Evolutionary conservation across 1,139 yeast genomes (phyloP), one percentile per base, ranked within the genome.

Genomic region (Lodderomyces margitis): DNA sequence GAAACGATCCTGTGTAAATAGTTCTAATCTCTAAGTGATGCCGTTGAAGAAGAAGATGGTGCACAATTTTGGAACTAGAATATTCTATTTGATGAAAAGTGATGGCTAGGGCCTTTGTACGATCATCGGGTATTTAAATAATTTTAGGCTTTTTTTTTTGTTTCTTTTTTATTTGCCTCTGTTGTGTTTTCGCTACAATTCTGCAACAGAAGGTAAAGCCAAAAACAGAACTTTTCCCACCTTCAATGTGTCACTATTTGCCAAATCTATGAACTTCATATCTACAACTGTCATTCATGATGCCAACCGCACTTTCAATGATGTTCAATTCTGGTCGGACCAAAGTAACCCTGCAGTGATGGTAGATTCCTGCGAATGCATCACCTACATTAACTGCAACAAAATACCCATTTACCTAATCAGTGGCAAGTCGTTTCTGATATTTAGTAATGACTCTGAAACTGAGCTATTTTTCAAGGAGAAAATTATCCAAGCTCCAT

Each of bases 371-470:
- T 28, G 28, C 10, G 21, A 31, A 9, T 21, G 21, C n/a, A 34
- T 36, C 15, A 34, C 42, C 2, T 34, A 41, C 16, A 54, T 68
- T 17, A 51, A 64, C 37, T 53, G 57, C 44, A 43, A 44, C 3
- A 43, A 50, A 36, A 52, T 68, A 12, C 75, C 76, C 2, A 36
- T 67, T 2, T 60, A 58, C 43, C 49, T 70, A 25, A 44, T 68
- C 5, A 51, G 49, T 28, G 42, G 57, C 8, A 53, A 52, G 2
- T 61, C 67, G 2, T 45, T 56, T 9, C 48, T 50, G 21, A 62
- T 70, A 4, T 69, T 56, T 47, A 53, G 74, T 4, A 53, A 51
- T 30, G 48, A 49, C 27, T 35, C 41, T 3, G 39, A 39, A 0
- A 62, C 73, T 1, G 50, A 54, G 21, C 43, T 43, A 2, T 70